Evolutionary conservation across 2,329 filamentous ascomycete genomes (phyloP), one percentile per base, ranked within the genome.

Genomic region (Fusarium sp.): DNA sequence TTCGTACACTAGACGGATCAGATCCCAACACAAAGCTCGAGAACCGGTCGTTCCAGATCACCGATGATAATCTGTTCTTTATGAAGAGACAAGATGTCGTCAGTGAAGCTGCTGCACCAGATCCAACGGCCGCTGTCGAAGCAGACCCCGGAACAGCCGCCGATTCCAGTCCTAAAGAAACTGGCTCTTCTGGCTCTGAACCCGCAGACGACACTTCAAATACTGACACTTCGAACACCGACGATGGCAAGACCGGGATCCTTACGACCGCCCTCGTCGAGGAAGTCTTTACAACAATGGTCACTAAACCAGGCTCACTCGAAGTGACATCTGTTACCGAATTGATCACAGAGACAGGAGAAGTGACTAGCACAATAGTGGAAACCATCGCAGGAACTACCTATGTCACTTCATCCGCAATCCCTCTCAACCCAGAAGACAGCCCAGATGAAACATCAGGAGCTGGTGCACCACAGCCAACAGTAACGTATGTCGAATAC

Each of bases 231-330:
- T 29, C 43, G 3, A 12, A 16, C 1, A n/a, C 65, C 1, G 61
- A 48, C 3, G 53, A 27, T 25, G 58, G 30, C 0, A 51, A 70
- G 24, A 40, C 47, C 3, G 63, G 47, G 3, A 70, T 32, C 9
- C 27, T 65, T 9, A 67, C 67, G 4, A 72, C 69, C 8, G 66
- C 62, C 7, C 56, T 70, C 0, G 12, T 72, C 5, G 66, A 72
- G 41, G 38, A 58, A 24, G 32, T 58, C n/a, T 70, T 64, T 12
- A 71, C 69, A 12, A 55, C 46, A 20, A 72, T 62, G 47, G 30
- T 64, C 8, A 69, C 62, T 13, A 25, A 46, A 2, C 46, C 57
- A 43, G 62, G 58, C 2, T 54, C 66, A 10, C 18, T 38, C 5
- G 43, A 64, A 51, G 58, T 70, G 10, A 40, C 49, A 5, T 32